phyloP scores from a whole-genome alignment of 768 basidiomycete genomes.

The Trametes meyenii region DNA sequence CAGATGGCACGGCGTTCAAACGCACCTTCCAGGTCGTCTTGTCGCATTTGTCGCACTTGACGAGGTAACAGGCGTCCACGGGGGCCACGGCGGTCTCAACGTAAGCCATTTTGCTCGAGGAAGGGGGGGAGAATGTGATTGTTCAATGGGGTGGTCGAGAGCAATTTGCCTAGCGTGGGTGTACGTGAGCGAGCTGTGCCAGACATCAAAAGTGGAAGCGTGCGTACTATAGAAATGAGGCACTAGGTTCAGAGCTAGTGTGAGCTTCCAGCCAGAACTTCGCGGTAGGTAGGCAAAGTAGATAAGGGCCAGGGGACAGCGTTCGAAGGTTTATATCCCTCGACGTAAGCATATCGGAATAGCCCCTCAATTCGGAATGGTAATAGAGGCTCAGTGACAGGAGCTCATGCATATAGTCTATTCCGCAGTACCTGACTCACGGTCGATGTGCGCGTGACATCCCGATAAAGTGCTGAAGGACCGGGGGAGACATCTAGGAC shows the following conservation, averaged over 20 bases:
- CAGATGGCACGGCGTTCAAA: conserved; percentile 26
- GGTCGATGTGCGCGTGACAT: too few species aligned
- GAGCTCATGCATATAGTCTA: too few species aligned
- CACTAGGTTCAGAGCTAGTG: background rate
- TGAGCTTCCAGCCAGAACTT: background rate
- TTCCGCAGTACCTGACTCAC: too few species aligned
- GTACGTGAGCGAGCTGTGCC: background rate
- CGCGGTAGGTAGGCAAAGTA: background rate
- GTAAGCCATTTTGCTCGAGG: conserved; percentile 12
- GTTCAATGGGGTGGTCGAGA: background rate
- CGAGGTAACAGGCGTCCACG: conserved; percentile 56
- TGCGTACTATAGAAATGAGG: background rate
- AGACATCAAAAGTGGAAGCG: background rate
- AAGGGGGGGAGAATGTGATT: background rate
- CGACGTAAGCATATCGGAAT: background rate
- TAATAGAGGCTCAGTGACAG: too few species aligned
- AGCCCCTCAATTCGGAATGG: too few species aligned
- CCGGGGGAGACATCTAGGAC: too few species aligned
- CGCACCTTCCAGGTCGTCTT: conserved; percentile 76
- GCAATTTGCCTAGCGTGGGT: background rate
- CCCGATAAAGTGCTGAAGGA: too few species aligned
- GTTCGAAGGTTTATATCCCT: background rate
- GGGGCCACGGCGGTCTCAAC: conserved; percentile 34
- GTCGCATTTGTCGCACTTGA: conserved; percentile 61
- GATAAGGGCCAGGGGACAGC: background rate